A percentile compares a stretch with the other conserved stretches of the same genome.
Evolutionary conservation across 2,329 filamentous ascomycete genomes (phyloP).

Genomic region (Colletotrichum siamense): DNA sequence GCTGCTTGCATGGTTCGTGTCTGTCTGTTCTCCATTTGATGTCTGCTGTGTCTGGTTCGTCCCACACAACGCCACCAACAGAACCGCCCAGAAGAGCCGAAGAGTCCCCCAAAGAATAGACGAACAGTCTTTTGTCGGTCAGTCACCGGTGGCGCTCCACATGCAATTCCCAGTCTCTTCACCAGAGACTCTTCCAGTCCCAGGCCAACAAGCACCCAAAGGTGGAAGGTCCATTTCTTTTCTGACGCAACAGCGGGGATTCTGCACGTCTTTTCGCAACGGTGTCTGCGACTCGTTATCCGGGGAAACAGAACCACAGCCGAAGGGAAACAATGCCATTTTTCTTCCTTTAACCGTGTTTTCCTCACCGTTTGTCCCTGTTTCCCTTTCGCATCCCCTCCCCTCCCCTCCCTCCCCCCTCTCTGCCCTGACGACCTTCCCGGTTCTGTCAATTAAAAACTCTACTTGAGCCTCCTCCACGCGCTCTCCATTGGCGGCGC

Average conservation of each 20-base stretch:
- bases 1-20: neutral
- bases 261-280: constrained; percentile 11
- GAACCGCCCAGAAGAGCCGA: neutral
- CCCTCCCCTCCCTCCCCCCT: neutral
- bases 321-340: neutral
- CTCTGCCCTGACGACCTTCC: neutral
- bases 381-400: neutral
- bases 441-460: neutral
- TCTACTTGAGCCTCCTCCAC: neutral
- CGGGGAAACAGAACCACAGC: neutral
- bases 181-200: neutral
- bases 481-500: neutral
- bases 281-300: neutral
- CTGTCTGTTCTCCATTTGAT: neutral
- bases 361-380: neutral
- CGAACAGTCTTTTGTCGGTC: neutral
- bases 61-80: neutral
- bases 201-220: neutral
- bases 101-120: neutral
- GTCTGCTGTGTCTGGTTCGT: neutral
- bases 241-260: constrained; percentile 18
- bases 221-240: constrained; percentile 8
- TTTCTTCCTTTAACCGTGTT: neutral
- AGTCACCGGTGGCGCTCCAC: constrained; percentile 3
- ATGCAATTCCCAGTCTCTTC: neutral